Base-by-base conservation (phyloP, 78 protist species). In the Dictyostelium capitatum region DNA sequence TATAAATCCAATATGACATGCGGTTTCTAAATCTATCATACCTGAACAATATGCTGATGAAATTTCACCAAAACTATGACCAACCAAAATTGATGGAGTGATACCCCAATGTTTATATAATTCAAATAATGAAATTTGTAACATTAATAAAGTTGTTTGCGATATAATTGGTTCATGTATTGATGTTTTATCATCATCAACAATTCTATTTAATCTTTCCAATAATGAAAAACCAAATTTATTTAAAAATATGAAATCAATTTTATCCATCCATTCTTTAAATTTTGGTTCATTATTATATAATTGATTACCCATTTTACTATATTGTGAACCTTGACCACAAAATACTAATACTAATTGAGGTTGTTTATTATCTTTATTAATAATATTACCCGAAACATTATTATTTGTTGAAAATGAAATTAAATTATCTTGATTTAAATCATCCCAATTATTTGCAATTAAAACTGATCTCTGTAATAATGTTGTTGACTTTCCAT, bases 241-340 rank as follows among this genome's bases (percentile, higher is more conserved):
- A 83, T 11, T 57, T 67, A 73, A n/a, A 51, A 17, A 72, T 25
- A 6, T 78, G 11, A 4, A 12, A 23, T 89, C 83, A 30, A 53
- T 17, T 30, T 0, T 2, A 53, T 89, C 78, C 1, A 78, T 80
- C 2, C 53, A 32, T 20, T 65, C 10, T 11, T 37, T 46, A 25
- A 54, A 89, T 10, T 59, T 6, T 50, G 83, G 77, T 28, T 75
- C 64, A 9, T n/a, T 53, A 2, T 78, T 15, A 19, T 89, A 79
- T 10, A 90, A 37, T 50, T 81, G 50, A 0, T 30, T 0, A 28
- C 78, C 95, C 95, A 90, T 90, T 50, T n/a, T 43, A 28, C 17
- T 69, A 79, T 47, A 90, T 74, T 90, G 95, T 30, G 95, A 54
- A 6, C 95, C 95, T 82, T 90, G 95, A 20, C 95, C 95, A 47